A percentile compares a stretch with the other conserved stretches of the same genome.
Conservation (phyloP, 1,284 basidiomycete species). For the Ceratobasidium papillatum region DNA sequence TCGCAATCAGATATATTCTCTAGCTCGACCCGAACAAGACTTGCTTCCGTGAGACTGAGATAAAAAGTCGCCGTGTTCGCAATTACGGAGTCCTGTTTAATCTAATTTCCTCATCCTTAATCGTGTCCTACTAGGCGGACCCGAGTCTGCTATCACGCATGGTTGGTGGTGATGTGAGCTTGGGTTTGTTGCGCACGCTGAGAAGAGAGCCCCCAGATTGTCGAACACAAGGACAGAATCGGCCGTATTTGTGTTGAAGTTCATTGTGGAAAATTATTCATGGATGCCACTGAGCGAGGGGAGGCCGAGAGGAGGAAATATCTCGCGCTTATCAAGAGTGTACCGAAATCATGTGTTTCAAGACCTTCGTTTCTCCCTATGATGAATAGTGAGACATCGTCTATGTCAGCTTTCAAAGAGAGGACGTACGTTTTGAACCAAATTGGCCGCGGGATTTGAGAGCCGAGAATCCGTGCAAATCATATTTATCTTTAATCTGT, state of each 20-base stretch:
- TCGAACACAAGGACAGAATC: constrained; percentile 54
- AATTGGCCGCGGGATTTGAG: constrained; percentile 64
- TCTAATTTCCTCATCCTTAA: constrained; percentile 56
- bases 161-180: constrained; percentile 38
- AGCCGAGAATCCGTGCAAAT: constrained; percentile 61
- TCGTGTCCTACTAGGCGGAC: constrained; percentile 67
- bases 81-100: constrained; percentile 59
- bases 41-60: constrained; percentile 50
- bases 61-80: constrained; percentile 58
- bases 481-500: constrained; percentile 59
- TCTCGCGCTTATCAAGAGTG: constrained; percentile 50
- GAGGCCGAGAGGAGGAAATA: constrained; percentile 55
- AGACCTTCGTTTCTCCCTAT: constrained; percentile 60
- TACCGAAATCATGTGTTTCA: constrained; percentile 64
- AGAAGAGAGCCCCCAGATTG: constrained; percentile 58
- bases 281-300: constrained; percentile 63
- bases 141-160: constrained; percentile 56
- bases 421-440: constrained; percentile 62
- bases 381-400: not conserved
- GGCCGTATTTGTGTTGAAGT: constrained; percentile 50
- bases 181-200: constrained; percentile 49
- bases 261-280: constrained; percentile 49
- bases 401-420: not conserved
- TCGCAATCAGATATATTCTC: not conserved
- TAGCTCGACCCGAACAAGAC: not conserved